Percentiles rank a stretch among this genome's conserved stretches.
phyloP scores from a whole-genome alignment of 345 rosid species.

The Combretum micranthum region DNA sequence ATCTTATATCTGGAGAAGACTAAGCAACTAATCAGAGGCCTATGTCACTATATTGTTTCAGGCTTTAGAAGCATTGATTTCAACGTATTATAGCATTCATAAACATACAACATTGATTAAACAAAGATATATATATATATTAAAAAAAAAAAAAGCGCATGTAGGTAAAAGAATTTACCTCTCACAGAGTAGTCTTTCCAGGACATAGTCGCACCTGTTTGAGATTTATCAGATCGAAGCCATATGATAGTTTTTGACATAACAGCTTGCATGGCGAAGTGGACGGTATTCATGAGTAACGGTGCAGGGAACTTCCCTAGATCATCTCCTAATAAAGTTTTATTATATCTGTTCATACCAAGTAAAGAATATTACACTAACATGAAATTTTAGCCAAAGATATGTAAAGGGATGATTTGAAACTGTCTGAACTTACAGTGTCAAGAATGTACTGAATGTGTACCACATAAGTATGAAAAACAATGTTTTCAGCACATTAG shows the following conservation, averaged over 20 bases:
- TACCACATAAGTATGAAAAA: slow-evolving; percentile 98
- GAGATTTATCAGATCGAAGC: slow-evolving; percentile 80
- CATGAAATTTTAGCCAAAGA: not conserved
- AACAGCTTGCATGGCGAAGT: slow-evolving; percentile 90
- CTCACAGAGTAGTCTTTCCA: slow-evolving; percentile 77
- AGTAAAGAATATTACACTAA: not conserved
- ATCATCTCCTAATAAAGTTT: slow-evolving; percentile 92
- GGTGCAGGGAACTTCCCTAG: slow-evolving; percentile 98
- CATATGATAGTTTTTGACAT: slow-evolving; percentile 68
- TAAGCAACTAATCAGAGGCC: too few relatives aligned
- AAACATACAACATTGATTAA: not conserved
- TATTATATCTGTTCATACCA: slow-evolving; percentile 59
- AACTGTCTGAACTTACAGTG: slow-evolving; percentile 60
- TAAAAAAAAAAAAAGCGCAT: not conserved
- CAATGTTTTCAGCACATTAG: slow-evolving; percentile 80
- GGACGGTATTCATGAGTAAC: slow-evolving; percentile 86
- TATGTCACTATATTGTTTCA: too few relatives aligned
- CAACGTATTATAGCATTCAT: not conserved
- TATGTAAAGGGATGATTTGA: not conserved
- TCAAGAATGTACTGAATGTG: slow-evolving; percentile 97
- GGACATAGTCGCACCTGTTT: slow-evolving; percentile 54
- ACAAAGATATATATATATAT: not conserved
- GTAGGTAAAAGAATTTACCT: slow-evolving; percentile 38
- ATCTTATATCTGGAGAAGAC: too few relatives aligned
- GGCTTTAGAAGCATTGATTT: too few relatives aligned